Percentiles rank a stretch among this genome's conserved stretches.
These are phyloP conservation scores for Solanum infundibuliforme DNA, from an alignment of 257 asterid genomes.

Conservation along the genomic window DNA sequence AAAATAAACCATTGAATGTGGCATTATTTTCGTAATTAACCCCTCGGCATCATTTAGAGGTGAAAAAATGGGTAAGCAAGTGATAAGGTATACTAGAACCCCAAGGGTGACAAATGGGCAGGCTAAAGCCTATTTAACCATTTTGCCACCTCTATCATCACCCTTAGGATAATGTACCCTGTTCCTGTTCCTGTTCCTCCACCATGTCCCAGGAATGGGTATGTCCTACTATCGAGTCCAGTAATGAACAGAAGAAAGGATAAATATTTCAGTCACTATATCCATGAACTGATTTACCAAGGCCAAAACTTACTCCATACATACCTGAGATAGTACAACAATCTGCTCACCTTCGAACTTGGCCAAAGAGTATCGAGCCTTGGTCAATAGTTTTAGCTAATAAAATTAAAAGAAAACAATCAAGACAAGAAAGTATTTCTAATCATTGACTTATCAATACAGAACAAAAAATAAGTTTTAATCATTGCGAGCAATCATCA, in stretches of 20 bases:
- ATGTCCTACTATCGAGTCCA: not conserved
- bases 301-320: not conserved
- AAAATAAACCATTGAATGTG: not conserved
- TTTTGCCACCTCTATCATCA: not conserved
- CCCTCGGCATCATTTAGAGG: not conserved
- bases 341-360: conserved; percentile 81
- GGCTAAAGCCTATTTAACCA: not conserved
- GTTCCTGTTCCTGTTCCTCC: not conserved
- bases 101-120: not conserved
- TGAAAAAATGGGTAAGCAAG: not conserved
- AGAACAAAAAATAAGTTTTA: not conserved
- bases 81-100: not conserved
- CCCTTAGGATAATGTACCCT: not conserved
- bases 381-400: conserved; percentile 75
- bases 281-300: not conserved
- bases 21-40: not conserved
- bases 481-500: not conserved
- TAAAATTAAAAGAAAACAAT: conserved; percentile 12
- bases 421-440: conserved; percentile 6
- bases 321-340: conserved; percentile 87
- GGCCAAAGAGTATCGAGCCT: conserved; percentile 83
- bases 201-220: not conserved
- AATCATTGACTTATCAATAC: not conserved
- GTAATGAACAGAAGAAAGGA: not conserved
- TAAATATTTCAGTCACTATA: not conserved